A percentile compares a stretch with the other conserved stretches of the same genome.
Evolutionary conservation across 768 basidiomycete species (phyloP).

Genomic region (Tricholoma hemisulphureum): DNA sequence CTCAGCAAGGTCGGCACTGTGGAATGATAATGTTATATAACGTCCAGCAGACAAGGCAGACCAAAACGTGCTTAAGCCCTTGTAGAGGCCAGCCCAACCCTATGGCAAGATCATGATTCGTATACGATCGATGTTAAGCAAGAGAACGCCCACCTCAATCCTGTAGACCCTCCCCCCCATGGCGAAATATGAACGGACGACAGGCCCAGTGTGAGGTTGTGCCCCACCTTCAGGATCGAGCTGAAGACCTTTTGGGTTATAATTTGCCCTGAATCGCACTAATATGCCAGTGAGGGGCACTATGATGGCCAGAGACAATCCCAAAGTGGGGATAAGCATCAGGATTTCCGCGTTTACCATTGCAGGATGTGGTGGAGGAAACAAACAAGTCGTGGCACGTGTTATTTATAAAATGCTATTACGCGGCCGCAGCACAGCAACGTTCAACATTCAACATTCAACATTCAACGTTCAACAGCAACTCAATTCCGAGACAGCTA

Average conservation of each 20-base stretch:
- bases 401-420: no score
- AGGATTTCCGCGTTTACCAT: slow-evolving; percentile 33
- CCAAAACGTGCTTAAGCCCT: slow-evolving; percentile 58
- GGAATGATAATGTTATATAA: slow-evolving; percentile 2
- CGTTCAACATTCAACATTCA: no score
- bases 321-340: slow-evolving; percentile 45
- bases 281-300: slow-evolving; percentile 68
- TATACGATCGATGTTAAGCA: neutral
- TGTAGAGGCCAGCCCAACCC: slow-evolving; percentile 77
- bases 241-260: slow-evolving; percentile 81
- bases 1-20: slow-evolving; percentile 45
- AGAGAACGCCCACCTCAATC: slow-evolving; percentile 55
- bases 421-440: no score
- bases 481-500: no score
- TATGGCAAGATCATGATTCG: slow-evolving; percentile 9
- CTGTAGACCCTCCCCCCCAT: slow-evolving; percentile 71
- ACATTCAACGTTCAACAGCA: no score
- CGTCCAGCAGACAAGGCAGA: neutral
- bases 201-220: slow-evolving; percentile 74
- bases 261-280: slow-evolving; percentile 79
- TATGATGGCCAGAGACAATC: slow-evolving; percentile 53
- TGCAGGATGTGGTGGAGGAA: slow-evolving; percentile 22
- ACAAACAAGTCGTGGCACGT: neutral
- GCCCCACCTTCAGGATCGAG: slow-evolving; percentile 75
- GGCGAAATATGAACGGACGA: slow-evolving; percentile 71